Percentiles rank a stretch among this genome's conserved stretches.
Conservation (phyloP, 805 yeast genomes). For the Naumovozyma dairenensis region DNA sequence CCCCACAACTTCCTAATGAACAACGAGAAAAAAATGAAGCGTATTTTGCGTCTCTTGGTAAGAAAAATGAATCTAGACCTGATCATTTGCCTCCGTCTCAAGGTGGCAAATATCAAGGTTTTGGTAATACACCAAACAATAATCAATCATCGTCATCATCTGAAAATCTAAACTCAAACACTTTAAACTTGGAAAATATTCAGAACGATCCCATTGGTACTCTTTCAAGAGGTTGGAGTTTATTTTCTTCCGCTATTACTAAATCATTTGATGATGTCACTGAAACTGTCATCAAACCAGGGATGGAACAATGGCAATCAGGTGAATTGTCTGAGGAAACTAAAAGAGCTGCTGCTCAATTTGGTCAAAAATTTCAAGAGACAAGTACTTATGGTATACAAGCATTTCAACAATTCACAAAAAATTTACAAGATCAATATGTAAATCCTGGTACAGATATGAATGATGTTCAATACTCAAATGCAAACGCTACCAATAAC, state of each 20-base stretch:
- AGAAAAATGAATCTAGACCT: slow-evolving; percentile 61
- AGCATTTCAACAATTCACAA: slow-evolving; percentile 51
- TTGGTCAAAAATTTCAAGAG: slow-evolving; percentile 88
- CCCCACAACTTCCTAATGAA: slow-evolving; percentile 22
- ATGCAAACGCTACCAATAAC: slow-evolving; percentile 41
- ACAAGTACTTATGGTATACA: slow-evolving; percentile 70
- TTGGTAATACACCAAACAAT: slow-evolving; percentile 63
- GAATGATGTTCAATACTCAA: slow-evolving; percentile 10
- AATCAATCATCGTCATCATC: slow-evolving; percentile 2
- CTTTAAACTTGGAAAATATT: slow-evolving; percentile 54
- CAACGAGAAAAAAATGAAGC: slow-evolving; percentile 62
- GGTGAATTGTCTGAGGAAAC: slow-evolving; percentile 78
- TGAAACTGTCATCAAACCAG: slow-evolving; percentile 85
- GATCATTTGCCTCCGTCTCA: slow-evolving; percentile 80
- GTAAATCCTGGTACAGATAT: no score
- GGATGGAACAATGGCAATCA: slow-evolving; percentile 59
- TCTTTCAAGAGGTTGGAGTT: slow-evolving; percentile 85
- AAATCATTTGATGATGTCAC: slow-evolving; percentile 79
- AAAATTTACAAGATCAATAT: slow-evolving; percentile 29
- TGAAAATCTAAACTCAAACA: slow-evolving; percentile 19
- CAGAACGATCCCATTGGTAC: slow-evolving; percentile 89
- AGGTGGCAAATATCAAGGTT: slow-evolving; percentile 89
- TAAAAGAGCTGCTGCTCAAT: slow-evolving; percentile 88
- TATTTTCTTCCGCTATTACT: slow-evolving; percentile 76
- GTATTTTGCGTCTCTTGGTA: slow-evolving; percentile 74